Conservation (phyloP, 257 asterid species). For the Penstemon newberryi region DNA sequence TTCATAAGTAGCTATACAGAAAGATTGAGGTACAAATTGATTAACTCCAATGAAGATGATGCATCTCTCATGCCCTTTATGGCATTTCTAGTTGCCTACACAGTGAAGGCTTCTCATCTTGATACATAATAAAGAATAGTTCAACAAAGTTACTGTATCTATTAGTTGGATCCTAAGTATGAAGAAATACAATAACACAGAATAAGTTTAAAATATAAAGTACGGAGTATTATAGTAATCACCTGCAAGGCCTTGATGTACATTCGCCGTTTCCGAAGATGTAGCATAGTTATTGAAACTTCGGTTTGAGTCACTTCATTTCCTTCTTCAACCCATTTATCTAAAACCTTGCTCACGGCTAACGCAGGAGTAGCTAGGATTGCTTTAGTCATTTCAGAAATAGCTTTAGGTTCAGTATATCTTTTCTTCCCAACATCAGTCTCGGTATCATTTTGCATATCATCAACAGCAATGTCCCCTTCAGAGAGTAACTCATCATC, state of each 20-base stretch:
- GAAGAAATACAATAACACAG: background rate
- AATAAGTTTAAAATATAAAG: background rate
- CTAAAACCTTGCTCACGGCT: conserved; percentile 41
- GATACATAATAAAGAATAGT: background rate
- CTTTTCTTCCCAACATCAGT: conserved; percentile 30
- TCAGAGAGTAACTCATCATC: conserved; percentile 43
- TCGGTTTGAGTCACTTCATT: conserved; percentile 54
- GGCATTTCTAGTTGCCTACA: background rate
- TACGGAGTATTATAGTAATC: background rate
- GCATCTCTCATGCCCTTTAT: background rate
- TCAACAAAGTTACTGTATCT: conserved; percentile 6
- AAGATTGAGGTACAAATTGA: background rate
- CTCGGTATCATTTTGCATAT: conserved; percentile 34
- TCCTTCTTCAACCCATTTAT: conserved; percentile 72
- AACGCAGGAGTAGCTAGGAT: conserved; percentile 41
- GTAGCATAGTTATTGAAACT: conserved; percentile 34
- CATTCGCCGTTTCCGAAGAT: conserved; percentile 50
- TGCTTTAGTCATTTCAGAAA: conserved; percentile 42
- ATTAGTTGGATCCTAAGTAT: conserved; percentile 1
- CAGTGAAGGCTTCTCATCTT: background rate
- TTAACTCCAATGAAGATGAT: background rate
- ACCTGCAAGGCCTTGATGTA: conserved; percentile 76
- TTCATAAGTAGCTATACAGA: background rate
- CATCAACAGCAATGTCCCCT: conserved; percentile 43
- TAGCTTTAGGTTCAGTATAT: conserved; percentile 20